Evolutionary conservation across 2,329 filamentous ascomycete species (phyloP).

Genomic region (Aschersonia sp.): DNA sequence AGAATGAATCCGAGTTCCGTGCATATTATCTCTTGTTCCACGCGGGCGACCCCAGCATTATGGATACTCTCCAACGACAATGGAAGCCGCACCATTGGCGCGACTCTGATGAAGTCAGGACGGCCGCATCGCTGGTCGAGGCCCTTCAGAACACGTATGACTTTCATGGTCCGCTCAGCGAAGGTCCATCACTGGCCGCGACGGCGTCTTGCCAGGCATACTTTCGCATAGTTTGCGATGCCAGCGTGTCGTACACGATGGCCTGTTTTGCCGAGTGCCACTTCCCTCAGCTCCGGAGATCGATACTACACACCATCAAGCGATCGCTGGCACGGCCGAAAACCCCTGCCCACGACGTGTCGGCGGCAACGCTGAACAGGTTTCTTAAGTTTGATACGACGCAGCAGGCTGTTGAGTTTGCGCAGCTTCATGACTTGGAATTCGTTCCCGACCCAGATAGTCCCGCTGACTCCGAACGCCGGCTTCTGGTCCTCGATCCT

Average conservation of each 20-base stretch:
- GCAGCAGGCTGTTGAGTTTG: constrained; percentile 50
- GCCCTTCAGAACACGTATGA: constrained; percentile 43
- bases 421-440: constrained; percentile 38
- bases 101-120: constrained; percentile 42
- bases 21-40: constrained; percentile 51
- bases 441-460: constrained; percentile 26
- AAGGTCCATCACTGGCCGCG: constrained; percentile 31
- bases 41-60: constrained; percentile 40
- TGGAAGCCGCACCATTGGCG: constrained; percentile 42
- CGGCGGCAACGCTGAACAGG: constrained; percentile 36
- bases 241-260: constrained; percentile 50
- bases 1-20: constrained; percentile 51
- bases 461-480: constrained; percentile 18
- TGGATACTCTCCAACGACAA: constrained; percentile 35
- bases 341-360: constrained; percentile 44
- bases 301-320: constrained; percentile 39
- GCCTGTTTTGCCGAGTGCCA: constrained; percentile 56
- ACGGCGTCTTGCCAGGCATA: constrained; percentile 36
- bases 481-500: constrained; percentile 30
- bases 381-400: constrained; percentile 54
- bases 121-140: constrained; percentile 45
- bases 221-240: constrained; percentile 43
- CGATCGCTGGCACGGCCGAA: constrained; percentile 40
- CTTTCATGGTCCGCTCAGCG: constrained; percentile 40
- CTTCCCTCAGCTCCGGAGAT: constrained; percentile 44